Evolutionary conservation across 23 red algal species (phyloP).

Genomic region (Gracilaria vermiculophylla): DNA sequence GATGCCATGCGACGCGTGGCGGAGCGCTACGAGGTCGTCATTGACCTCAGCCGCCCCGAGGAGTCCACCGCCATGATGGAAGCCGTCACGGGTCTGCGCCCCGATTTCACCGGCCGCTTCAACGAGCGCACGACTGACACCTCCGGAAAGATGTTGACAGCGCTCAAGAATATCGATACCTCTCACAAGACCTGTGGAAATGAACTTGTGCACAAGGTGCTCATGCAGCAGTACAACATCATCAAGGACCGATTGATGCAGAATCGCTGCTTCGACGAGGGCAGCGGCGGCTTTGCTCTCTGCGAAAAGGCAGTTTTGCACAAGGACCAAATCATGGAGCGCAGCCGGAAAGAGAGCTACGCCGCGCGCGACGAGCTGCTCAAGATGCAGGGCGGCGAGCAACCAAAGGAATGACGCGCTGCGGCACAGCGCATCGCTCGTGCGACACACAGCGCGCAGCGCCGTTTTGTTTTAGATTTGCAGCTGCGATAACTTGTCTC

Average conservation of each 20-base stretch:
- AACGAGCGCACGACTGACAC: conserved; percentile 57
- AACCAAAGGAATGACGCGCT: neutral
- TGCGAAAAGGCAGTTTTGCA: conserved; percentile 43
- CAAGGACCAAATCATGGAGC: conserved; percentile 26
- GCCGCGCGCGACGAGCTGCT: neutral
- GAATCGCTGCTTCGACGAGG: conserved; percentile 68
- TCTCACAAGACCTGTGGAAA: conserved; percentile 32
- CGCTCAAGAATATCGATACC: conserved; percentile 28
- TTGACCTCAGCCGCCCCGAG: conserved; percentile 41
- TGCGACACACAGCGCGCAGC: too few relatives aligned
- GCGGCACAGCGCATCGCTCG: too few relatives aligned
- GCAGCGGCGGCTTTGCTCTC: neutral
- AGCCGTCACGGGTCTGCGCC: conserved; percentile 33
- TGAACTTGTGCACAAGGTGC: conserved; percentile 40
- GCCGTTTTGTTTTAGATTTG: neutral
- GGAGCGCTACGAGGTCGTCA: conserved; percentile 44
- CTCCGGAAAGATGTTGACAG: conserved; percentile 19
- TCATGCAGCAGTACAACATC: conserved; percentile 56
- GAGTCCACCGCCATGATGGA: conserved; percentile 59
- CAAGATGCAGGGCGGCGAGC: neutral
- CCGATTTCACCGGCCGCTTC: conserved; percentile 25
- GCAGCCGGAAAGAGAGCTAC: neutral
- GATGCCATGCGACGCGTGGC: conserved; percentile 52
- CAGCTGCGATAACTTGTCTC: too few relatives aligned
- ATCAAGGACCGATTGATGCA: conserved; percentile 70